phyloP scores from a whole-genome alignment of 192 early-diverging fungal genomes.

The Entomortierella parvispora region DNA sequence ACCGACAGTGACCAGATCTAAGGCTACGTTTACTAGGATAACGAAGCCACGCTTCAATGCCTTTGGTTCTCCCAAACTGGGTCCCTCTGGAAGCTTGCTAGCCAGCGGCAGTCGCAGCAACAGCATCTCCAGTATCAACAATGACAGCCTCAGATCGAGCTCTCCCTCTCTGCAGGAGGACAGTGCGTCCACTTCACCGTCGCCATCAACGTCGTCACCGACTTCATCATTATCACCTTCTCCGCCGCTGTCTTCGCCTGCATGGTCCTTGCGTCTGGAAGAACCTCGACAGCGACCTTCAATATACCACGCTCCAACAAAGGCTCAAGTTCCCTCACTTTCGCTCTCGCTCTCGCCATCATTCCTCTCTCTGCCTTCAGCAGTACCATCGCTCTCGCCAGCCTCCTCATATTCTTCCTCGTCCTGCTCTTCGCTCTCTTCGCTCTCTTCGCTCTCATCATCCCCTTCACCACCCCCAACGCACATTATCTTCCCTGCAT shows the following conservation, averaged over 20 bases:
- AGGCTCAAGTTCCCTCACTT: neutral
- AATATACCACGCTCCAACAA: neutral
- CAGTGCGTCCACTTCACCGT: too few relatives aligned
- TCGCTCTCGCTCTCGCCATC: conserved; percentile 20
- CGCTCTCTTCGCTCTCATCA: neutral
- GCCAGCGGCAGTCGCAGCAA: neutral
- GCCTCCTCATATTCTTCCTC: conserved; percentile 20
- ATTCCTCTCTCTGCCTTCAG: conserved; percentile 4
- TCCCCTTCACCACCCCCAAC: conserved; percentile 6
- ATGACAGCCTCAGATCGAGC: neutral
- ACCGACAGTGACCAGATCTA: neutral
- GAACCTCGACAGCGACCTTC: neutral
- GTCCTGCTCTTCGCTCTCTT: conserved; percentile 6
- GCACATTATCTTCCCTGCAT: conserved; percentile 14
- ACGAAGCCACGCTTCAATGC: conserved; percentile 8
- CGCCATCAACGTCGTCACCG: neutral
- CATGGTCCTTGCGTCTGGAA: neutral
- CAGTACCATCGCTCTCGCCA: conserved; percentile 11
- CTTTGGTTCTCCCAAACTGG: neutral
- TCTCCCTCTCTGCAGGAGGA: neutral
- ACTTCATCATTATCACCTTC: conserved; percentile 3
- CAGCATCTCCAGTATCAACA: neutral
- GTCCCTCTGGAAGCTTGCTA: neutral
- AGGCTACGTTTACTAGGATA: conserved; percentile 24
- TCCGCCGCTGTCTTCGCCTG: too few relatives aligned